Base-by-base conservation (phyloP, 1,139 yeast species). In the Barnettozyma hawaiiensis region DNA sequence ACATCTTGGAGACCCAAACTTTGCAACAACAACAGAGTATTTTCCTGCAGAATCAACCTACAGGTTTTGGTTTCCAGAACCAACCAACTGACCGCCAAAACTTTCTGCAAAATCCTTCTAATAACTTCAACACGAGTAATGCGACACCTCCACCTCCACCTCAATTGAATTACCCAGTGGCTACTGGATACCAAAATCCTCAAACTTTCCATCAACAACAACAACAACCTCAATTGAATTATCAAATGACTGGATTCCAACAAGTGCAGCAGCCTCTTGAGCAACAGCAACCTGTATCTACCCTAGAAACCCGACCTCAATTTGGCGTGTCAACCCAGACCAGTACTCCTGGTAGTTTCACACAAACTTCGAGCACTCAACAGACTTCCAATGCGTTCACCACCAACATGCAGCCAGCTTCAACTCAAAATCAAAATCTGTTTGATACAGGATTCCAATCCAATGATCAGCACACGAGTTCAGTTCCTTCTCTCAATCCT, bases 1-100 rank as follows among this genome's bases (percentile, higher is more conserved):
- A 48, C 19, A 50, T 60, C 50, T 31, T 55, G 39, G 52, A 52
- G 37, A 39, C 35, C 4, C 37, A 37, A 24, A 40, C 48, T 10
- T 34, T 43, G 15, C 39, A 39, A 19, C 42, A 39, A 19, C 43
- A 40, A 10, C 36, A 31, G 18, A 37, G 26, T n/a, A 23, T 37
- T 10, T 12, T 31, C 5, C n/a, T 40, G 8, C 42, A 40, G 19
- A 24, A 23, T 11, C 46, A 43, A 22, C 39, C 43, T 16, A 37
- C 46, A 7, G 46, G 46, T 2, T 37, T 29, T 27, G 46, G 43
- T 2, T 40, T 43, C 23, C 46, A 43, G 31, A 26, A 11, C n/a
- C 41, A 37, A 20, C 40, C 27, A 35, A 23, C 35, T 16, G 33
- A 6, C 10, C 7, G 18, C 14, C 33, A 16, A 12, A 9, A 19